Evolutionary conservation across 306 rosid species (phyloP).

Genomic region (Abrus precatorius): DNA sequence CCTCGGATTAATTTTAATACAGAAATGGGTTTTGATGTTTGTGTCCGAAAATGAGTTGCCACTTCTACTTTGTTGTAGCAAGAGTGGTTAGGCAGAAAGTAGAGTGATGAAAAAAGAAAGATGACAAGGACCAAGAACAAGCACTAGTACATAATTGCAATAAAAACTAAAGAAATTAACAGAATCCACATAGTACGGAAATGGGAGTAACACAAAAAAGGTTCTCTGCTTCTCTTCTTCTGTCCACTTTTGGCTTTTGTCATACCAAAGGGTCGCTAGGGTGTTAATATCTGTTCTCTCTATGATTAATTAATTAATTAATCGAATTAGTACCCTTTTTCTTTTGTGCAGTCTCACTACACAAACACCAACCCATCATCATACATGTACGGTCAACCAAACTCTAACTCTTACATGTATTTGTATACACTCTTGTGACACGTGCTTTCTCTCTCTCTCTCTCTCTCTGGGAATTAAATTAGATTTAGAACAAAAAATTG

Average conservation of each 20-base stretch:
- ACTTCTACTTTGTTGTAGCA: constrained; percentile 32
- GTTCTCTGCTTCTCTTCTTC: not conserved
- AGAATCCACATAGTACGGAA: constrained; percentile 49
- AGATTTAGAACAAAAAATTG: constrained; percentile 43
- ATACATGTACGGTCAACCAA: constrained; percentile 45
- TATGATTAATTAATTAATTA: constrained; percentile 11
- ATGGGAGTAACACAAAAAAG: constrained; percentile 41
- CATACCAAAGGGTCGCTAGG: constrained; percentile 37
- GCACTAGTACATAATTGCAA: constrained; percentile 31
- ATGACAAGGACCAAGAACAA: not conserved
- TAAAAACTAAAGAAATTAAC: constrained; percentile 7
- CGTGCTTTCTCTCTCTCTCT: constrained; percentile 48
- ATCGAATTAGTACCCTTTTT: not conserved
- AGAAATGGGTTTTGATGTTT: not conserved
- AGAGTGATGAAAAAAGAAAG: not conserved
- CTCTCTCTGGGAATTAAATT: constrained; percentile 24
- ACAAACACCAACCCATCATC: constrained; percentile 7
- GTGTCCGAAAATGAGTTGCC: constrained; percentile 38
- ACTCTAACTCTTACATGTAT: constrained; percentile 24
- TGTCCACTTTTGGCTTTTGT: constrained; percentile 46
- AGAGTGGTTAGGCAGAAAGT: constrained; percentile 58
- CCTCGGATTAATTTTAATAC: not conserved
- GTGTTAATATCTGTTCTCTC: not conserved
- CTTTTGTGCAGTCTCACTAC: constrained; percentile 1
- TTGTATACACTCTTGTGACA: constrained; percentile 50